Percentiles rank a stretch among this genome's conserved stretches.
These are phyloP conservation scores for Rhytidhysteron rufulum DNA, from an alignment of 2,329 filamentous ascomycete genomes.

Conservation along the genomic window DNA sequence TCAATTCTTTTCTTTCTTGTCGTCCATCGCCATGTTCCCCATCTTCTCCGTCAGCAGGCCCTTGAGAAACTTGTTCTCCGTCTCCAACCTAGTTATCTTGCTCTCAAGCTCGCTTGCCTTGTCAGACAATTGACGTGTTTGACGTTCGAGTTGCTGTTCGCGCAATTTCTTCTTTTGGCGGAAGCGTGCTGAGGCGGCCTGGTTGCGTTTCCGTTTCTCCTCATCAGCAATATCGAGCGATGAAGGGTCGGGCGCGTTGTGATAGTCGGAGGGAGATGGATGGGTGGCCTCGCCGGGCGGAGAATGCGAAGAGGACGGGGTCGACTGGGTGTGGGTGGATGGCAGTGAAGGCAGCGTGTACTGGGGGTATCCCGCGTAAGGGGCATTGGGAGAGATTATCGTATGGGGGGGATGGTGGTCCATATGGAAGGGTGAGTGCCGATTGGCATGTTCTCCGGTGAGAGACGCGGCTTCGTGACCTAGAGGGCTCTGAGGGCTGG, in stretches of 20 bases:
- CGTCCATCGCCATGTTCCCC: not conserved
- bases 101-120: constrained; percentile 35
- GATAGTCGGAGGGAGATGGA: no score
- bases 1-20: not conserved
- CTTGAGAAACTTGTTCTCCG: constrained; percentile 45
- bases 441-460: not conserved
- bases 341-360: not conserved
- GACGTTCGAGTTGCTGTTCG: constrained; percentile 41
- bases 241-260: no score
- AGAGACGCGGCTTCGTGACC: not conserved
- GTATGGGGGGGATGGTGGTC: not conserved
- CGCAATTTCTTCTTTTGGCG: constrained; percentile 47
- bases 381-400: not conserved
- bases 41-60: constrained; percentile 41
- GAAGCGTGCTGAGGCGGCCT: constrained; percentile 41
- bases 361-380: not conserved
- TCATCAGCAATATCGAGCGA: constrained; percentile 25
- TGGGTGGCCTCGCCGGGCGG: not conserved
- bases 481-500: no score
- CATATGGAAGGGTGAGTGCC: not conserved
- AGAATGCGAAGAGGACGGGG: not conserved
- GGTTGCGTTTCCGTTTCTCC: constrained; percentile 43
- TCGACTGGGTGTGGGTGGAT: not conserved
- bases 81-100: constrained; percentile 40
- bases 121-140: constrained; percentile 40